These are phyloP conservation scores for Fusarium veterinarium DNA, from an alignment of 2,329 filamentous ascomycete genomes.

Conservation along the genomic window DNA sequence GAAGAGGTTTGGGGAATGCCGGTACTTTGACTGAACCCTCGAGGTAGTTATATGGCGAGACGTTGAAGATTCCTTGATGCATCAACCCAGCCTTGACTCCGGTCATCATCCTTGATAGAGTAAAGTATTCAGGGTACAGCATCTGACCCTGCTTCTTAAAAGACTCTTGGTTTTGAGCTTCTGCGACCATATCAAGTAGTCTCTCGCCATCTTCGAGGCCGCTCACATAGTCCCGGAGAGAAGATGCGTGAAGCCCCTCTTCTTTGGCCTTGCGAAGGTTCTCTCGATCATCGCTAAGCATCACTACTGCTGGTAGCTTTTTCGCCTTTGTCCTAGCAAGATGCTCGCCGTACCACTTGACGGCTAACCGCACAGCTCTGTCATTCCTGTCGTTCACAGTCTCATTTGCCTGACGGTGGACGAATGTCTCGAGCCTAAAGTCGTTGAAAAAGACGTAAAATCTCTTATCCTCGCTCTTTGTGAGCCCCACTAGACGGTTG, in stretches of 20 bases:
- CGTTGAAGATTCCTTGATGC: conserved; percentile 95
- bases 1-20: conserved; percentile 87
- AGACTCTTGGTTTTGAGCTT: conserved; percentile 76
- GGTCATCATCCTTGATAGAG: conserved; percentile 92
- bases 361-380: conserved; percentile 85
- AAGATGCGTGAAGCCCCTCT: conserved; percentile 77
- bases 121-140: conserved; percentile 90
- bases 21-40: conserved; percentile 92
- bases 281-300: conserved; percentile 93
- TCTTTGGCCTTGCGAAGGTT: conserved; percentile 84
- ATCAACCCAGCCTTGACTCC: conserved; percentile 88
- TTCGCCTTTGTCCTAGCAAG: conserved; percentile 72
- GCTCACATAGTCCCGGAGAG: conserved; percentile 81
- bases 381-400: conserved; percentile 98
- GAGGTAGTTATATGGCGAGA: conserved; percentile 97
- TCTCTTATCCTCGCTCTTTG: conserved; percentile 95
- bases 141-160: conserved; percentile 72
- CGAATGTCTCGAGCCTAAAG: conserved; percentile 91
- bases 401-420: conserved; percentile 79
- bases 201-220: conserved; percentile 85
- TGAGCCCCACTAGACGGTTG: conserved; percentile 89
- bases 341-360: conserved; percentile 91
- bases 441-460: conserved; percentile 99
- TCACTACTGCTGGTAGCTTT: conserved; percentile 80
- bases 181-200: conserved; percentile 92